Evolutionary conservation across 345 rosid genomes (phyloP).

Genomic region (Linum usitatissimum): DNA sequence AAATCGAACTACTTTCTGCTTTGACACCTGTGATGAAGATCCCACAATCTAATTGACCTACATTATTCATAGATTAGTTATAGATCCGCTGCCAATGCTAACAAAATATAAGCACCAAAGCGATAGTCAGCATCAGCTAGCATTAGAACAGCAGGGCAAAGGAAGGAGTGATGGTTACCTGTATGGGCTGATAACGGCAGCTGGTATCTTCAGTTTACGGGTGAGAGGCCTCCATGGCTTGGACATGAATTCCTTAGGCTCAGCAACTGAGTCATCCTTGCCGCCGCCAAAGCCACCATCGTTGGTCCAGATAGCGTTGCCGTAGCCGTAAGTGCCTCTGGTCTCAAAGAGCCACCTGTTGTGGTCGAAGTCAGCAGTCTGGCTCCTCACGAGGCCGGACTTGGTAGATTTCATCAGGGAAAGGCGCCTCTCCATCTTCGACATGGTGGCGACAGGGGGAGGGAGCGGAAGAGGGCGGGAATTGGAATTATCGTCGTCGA

Average conservation of each 20-base stretch:
- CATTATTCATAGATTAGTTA: no score
- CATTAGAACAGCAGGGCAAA: no score
- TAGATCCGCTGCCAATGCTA: no score
- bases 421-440: slow-evolving; percentile 88
- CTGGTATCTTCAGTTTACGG: slow-evolving; percentile 83
- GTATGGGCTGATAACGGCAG: slow-evolving; percentile 88
- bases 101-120: no score
- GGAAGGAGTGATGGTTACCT: slow-evolving; percentile 30
- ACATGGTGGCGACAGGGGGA: slow-evolving; percentile 34
- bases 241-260: slow-evolving; percentile 63
- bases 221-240: slow-evolving; percentile 98
- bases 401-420: slow-evolving; percentile 88
- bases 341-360: slow-evolving; percentile 93
- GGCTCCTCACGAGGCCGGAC: slow-evolving; percentile 81
- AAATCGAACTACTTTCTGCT: no score
- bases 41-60: no score
- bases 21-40: no score
- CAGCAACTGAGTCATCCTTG: slow-evolving; percentile 47
- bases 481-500: slow-evolving; percentile 23
- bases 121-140: no score
- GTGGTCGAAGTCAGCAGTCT: slow-evolving; percentile 92
- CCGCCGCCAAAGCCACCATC: slow-evolving; percentile 58
- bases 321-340: slow-evolving; percentile 82
- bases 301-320: slow-evolving; percentile 93
- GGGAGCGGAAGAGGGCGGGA: slow-evolving; percentile 52